Conservation (phyloP, 225 moss, liverwort and hornwort species). For the Marchantia paleacea region DNA sequence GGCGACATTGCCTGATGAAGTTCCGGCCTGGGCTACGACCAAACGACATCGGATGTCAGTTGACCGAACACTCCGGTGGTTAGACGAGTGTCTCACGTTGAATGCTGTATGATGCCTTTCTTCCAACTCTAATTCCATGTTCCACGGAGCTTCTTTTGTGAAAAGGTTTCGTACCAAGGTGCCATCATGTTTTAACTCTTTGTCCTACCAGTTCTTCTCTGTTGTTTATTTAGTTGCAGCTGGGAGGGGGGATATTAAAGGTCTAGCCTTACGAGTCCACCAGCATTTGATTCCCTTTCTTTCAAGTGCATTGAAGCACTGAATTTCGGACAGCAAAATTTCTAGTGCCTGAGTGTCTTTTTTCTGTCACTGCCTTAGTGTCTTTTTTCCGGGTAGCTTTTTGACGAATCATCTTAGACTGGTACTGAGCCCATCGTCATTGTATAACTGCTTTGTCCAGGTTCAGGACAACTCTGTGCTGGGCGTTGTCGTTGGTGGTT, state of each 20-base stretch:
- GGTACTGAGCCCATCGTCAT: not conserved
- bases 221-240: not conserved
- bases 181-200: slow-evolving; percentile 8
- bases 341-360: not conserved
- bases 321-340: not conserved
- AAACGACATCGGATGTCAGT: slow-evolving; percentile 85
- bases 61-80: slow-evolving; percentile 86
- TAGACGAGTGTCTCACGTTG: slow-evolving; percentile 93
- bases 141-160: slow-evolving; percentile 32
- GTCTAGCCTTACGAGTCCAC: too few species aligned
- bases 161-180: slow-evolving; percentile 24
- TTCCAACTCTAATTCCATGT: slow-evolving; percentile 28
- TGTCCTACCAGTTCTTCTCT: not conserved
- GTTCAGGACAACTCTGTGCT: slow-evolving; percentile 27
- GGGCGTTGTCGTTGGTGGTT: slow-evolving; percentile 76
- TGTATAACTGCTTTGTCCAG: slow-evolving; percentile 29
- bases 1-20: slow-evolving; percentile 88
- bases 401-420: not conserved
- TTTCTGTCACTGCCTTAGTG: not conserved
- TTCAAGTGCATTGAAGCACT: not conserved
- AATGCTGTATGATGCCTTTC: slow-evolving; percentile 68
- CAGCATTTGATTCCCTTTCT: not conserved
- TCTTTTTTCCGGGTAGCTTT: not conserved
- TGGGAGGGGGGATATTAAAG: too few species aligned
- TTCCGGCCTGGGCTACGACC: slow-evolving; percentile 62